phyloP scores from a whole-genome alignment of 345 rosid genomes.

The Corchorus capsularis region DNA sequence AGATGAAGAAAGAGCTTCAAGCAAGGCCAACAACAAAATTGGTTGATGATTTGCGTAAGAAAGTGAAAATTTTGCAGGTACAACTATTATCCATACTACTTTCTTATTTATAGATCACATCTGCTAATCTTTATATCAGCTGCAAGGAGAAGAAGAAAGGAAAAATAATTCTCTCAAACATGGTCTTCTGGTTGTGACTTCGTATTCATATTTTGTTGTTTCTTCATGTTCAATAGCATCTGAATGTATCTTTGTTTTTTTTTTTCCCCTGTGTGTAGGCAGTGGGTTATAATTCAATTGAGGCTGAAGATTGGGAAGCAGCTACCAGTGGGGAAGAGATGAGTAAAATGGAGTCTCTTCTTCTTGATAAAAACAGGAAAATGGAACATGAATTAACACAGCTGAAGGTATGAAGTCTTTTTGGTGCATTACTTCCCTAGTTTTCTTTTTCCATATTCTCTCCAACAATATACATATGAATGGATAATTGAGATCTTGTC shows the following conservation, averaged over 20 bases:
- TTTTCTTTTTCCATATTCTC: background rate
- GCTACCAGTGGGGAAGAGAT: slow-evolving; percentile 94
- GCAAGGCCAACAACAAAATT: slow-evolving; percentile 86
- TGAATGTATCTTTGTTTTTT: slow-evolving; percentile 15
- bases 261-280: slow-evolving; percentile 53
- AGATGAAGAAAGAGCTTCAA: slow-evolving; percentile 89
- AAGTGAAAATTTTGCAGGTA: slow-evolving; percentile 99
- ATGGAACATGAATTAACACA: slow-evolving; percentile 98
- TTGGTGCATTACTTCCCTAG: slow-evolving; percentile 7
- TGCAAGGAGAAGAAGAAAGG: background rate
- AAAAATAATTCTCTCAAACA: background rate
- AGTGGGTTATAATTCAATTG: slow-evolving; percentile 95
- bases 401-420: slow-evolving; percentile 58
- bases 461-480: background rate
- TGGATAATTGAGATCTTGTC: background rate
- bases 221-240: background rate
- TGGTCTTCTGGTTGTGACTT: background rate
- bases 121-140: slow-evolving; percentile 2
- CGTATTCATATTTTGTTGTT: background rate
- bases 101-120: background rate
- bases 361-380: slow-evolving; percentile 94
- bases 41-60: slow-evolving; percentile 94
- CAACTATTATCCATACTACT: background rate
- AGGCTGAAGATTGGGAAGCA: slow-evolving; percentile 99
- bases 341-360: slow-evolving; percentile 99